Conservation (phyloP, 2,329 filamentous ascomycete genomes). For the Fonsecaea erecta region DNA sequence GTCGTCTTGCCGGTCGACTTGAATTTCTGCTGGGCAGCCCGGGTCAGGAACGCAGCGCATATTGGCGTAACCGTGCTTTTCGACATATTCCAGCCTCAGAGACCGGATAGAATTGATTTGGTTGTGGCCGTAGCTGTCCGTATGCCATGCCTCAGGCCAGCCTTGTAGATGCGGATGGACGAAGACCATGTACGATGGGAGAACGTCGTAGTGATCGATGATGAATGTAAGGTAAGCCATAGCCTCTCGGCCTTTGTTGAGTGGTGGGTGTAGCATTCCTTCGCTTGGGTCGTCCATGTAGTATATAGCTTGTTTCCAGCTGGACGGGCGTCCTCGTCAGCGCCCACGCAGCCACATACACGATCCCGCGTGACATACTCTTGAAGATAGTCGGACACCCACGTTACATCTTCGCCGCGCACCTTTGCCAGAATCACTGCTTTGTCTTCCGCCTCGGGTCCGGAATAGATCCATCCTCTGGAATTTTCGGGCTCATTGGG, state of each 20-base stretch:
- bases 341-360: neutral
- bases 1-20: slow-evolving; percentile 34
- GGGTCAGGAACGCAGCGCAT: slow-evolving; percentile 64
- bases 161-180: slow-evolving; percentile 48
- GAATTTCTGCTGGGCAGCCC: slow-evolving; percentile 50
- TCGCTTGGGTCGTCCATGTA: slow-evolving; percentile 17
- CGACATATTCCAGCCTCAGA: slow-evolving; percentile 57
- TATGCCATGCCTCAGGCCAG: slow-evolving; percentile 54
- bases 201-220: slow-evolving; percentile 51
- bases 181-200: slow-evolving; percentile 53
- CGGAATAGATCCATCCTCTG: slow-evolving; percentile 8
- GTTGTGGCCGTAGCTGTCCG: slow-evolving; percentile 60
- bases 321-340: slow-evolving; percentile 26
- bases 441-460: slow-evolving; percentile 41
- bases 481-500: neutral
- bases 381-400: slow-evolving; percentile 50
- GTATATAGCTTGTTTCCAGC: slow-evolving; percentile 55
- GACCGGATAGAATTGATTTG: slow-evolving; percentile 56
- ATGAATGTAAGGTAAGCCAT: slow-evolving; percentile 56
- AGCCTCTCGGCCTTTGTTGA: slow-evolving; percentile 54
- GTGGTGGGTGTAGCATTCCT: slow-evolving; percentile 38
- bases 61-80: slow-evolving; percentile 62
- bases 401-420: slow-evolving; percentile 49
- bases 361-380: slow-evolving; percentile 44
- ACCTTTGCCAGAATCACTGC: slow-evolving; percentile 53